These are phyloP conservation scores for Penicillium sp. DNA, from an alignment of 2,329 filamentous ascomycete species.

Conservation along the genomic window DNA sequence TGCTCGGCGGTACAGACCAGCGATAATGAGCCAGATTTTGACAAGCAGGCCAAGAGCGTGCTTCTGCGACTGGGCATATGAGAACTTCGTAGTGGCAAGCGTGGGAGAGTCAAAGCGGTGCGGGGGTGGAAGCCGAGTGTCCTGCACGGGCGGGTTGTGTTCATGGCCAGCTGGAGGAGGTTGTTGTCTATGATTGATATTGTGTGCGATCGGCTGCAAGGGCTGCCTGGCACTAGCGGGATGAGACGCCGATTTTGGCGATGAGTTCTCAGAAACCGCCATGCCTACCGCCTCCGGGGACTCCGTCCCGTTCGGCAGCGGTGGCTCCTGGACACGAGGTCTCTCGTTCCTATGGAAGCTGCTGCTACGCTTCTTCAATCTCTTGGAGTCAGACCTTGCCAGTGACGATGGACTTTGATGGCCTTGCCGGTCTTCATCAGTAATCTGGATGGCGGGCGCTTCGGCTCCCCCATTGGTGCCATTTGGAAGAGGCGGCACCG, in stretches of 20 bases:
- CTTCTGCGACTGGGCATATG: conserved; percentile 54
- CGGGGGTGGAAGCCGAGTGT: conserved; percentile 40
- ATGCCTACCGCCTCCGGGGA: conserved; percentile 31
- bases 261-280: conserved; percentile 31
- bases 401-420: conserved; percentile 33
- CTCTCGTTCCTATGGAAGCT: conserved; percentile 33
- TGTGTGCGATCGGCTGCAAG: conserved; percentile 40
- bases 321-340: conserved; percentile 24
- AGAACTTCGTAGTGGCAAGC: conserved; percentile 52
- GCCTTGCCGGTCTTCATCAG: conserved; percentile 56
- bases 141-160: conserved; percentile 48
- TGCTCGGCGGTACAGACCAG: conserved; percentile 82
- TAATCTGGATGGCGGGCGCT: conserved; percentile 76
- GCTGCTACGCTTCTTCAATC: conserved; percentile 36
- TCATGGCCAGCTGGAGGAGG: conserved; percentile 39
- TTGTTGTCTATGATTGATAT: conserved; percentile 38
- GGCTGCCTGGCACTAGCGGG: conserved; percentile 35
- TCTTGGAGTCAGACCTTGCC: conserved; percentile 37
- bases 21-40: conserved; percentile 87
- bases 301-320: conserved; percentile 28
- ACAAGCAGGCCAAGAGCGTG: conserved; percentile 64
- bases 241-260: conserved; percentile 21
- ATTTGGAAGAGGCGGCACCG: conserved; percentile 27
- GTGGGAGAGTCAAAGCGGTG: conserved; percentile 45
- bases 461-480: conserved; percentile 29